Conservation (phyloP, 306 rosid species). For the Acacia confusa region DNA sequence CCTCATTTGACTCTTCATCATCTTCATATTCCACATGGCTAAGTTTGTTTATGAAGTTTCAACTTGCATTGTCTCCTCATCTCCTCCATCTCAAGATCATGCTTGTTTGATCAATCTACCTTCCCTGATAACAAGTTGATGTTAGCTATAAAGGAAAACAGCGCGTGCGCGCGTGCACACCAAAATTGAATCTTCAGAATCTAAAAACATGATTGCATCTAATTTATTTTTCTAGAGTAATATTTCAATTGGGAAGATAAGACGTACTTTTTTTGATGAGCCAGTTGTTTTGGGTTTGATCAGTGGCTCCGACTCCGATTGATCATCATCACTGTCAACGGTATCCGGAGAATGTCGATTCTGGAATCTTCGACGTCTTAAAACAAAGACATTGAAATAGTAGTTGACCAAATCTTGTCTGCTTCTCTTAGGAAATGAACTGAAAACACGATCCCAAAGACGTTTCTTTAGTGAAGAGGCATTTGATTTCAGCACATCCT, state of each 20-base stretch:
- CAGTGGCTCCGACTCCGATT: slow-evolving; percentile 31
- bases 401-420: slow-evolving; percentile 71
- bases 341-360: slow-evolving; percentile 58
- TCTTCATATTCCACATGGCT: not conserved
- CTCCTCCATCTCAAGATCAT: not conserved
- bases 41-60: not conserved
- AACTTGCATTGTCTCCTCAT: not conserved
- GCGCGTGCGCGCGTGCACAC: too few species aligned
- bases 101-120: not conserved
- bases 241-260: not conserved
- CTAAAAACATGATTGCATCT: not conserved
- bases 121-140: not conserved
- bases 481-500: slow-evolving; percentile 40
- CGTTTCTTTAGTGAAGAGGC: slow-evolving; percentile 31
- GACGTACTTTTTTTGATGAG: not conserved
- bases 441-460: slow-evolving; percentile 52
- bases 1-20: not conserved
- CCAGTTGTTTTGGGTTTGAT: not conserved
- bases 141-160: not conserved
- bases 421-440: slow-evolving; percentile 54
- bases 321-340: slow-evolving; percentile 74
- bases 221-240: not conserved
- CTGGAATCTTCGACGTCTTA: slow-evolving; percentile 69
- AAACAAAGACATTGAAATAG: slow-evolving; percentile 74
- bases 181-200: not conserved